Evolutionary conservation across 306 rosid genomes (phyloP).

Genomic region (Amphicarpaea edgeworthii): DNA sequence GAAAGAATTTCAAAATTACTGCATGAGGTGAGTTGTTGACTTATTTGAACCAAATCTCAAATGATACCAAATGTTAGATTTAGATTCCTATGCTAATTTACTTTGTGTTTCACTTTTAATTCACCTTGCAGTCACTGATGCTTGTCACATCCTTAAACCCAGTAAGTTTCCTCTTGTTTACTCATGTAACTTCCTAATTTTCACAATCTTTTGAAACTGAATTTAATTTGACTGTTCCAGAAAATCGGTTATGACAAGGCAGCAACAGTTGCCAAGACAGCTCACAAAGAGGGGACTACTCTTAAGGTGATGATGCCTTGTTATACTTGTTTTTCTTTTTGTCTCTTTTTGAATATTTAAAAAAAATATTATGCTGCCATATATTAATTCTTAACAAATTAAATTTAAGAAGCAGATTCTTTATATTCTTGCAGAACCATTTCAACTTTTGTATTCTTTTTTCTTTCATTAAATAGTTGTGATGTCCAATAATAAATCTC

Average conservation of each 20-base stretch:
- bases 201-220: no score
- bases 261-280: conserved; percentile 35
- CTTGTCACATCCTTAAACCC: conserved; percentile 54
- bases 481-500: conserved; percentile 30
- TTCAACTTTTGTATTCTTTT: conserved; percentile 18
- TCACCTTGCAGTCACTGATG: conserved; percentile 85
- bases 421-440: background rate
- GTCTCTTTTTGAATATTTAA: background rate
- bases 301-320: conserved; percentile 72
- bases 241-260: no score
- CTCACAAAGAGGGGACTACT: conserved; percentile 95
- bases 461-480: conserved; percentile 23
- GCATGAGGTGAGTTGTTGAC: conserved; percentile 71
- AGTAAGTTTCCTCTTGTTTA: no score
- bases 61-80: conserved; percentile 26
- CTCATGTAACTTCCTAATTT: no score
- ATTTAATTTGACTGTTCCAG: no score
- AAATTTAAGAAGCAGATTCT: conserved; percentile 9
- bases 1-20: conserved; percentile 92
- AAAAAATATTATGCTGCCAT: background rate
- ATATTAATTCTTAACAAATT: conserved; percentile 25
- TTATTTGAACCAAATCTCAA: conserved; percentile 27
- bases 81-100: conserved; percentile 51
- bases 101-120: conserved; percentile 43
- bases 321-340: conserved; percentile 23